These are phyloP conservation scores for Hondaea fermentalgiana DNA, from an alignment of 108 stramenopile species.

Conservation along the genomic window DNA sequence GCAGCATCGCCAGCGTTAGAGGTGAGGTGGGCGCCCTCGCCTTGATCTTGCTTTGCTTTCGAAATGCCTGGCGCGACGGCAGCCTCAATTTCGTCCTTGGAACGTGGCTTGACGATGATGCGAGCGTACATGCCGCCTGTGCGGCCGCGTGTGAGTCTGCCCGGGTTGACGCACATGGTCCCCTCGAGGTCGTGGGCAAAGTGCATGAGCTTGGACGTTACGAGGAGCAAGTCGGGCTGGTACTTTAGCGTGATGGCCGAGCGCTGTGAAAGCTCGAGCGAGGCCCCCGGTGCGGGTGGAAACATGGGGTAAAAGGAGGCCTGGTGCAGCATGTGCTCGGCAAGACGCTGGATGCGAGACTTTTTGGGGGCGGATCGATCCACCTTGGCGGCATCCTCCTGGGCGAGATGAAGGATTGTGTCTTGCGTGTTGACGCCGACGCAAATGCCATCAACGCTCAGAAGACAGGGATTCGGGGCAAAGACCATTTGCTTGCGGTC, in stretches of 20 bases:
- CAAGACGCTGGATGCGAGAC: slow-evolving; percentile 67
- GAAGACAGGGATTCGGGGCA: slow-evolving; percentile 73
- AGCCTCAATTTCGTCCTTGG: slow-evolving; percentile 32
- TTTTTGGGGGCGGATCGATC: slow-evolving; percentile 24
- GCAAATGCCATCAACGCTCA: slow-evolving; percentile 72
- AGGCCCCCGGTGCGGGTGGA: slow-evolving; percentile 52
- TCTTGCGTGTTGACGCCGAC: slow-evolving; percentile 80
- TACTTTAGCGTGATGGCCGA: slow-evolving; percentile 66
- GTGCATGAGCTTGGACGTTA: slow-evolving; percentile 75
- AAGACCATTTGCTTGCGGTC: neutral
- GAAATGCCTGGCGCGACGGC: neutral
- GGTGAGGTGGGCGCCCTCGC: no score
- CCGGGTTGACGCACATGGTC: slow-evolving; percentile 72
- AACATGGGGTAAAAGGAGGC: slow-evolving; percentile 87
- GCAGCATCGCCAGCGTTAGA: no score
- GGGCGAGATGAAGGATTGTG: slow-evolving; percentile 67
- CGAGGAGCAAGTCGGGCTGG: slow-evolving; percentile 77
- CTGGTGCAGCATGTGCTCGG: slow-evolving; percentile 77
- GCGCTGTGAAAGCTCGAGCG: slow-evolving; percentile 67
- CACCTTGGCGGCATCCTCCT: slow-evolving; percentile 63
- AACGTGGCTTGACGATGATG: slow-evolving; percentile 67
- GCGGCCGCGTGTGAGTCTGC: slow-evolving; percentile 63
- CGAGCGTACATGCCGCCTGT: slow-evolving; percentile 83
- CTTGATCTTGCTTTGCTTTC: neutral
- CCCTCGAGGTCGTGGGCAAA: slow-evolving; percentile 62